Base-by-base conservation (phyloP, 1,284 basidiomycete species). In the Pseudozyma flocculosa region DNA sequence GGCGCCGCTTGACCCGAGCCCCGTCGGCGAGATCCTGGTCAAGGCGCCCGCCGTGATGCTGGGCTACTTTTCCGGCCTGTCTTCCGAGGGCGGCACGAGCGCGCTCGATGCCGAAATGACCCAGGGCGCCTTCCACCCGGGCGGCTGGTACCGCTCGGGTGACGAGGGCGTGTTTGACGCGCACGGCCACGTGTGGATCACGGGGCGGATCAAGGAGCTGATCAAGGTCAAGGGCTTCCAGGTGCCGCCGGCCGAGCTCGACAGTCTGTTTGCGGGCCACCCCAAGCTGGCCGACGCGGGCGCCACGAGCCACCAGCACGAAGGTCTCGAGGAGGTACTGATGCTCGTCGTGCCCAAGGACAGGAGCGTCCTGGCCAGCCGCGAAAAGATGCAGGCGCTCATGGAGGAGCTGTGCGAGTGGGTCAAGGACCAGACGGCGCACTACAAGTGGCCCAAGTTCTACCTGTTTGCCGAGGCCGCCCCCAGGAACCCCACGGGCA, bases 211-310 rank as follows among this genome's bases (percentile, higher is more conserved):
- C 21, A 78, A 78, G 56, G 75, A 78, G 34, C 68, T 76, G 10
- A 78, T 78, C 63, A 78, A 78, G 50, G 65, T 66, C 54, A 73
- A 75, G 40, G 75, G 75, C 3, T 78, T 75, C 56, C 75, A 78
- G 40, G 73, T 78, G 3, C 65, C 68, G 2, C 74, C 75, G 1
- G 68, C 69, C 15, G 75, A 78, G 39, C 60, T 78, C 26, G 75
- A 78, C 40, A 57, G 55, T 18, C n/a, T 59, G 24, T 57, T 64
- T 48, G 67, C 69, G 50, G 55, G 62, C 29, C 61, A 69, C 29
- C 54, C 61, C 7, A 42, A 48, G 10, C 58, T 75, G 9, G 55
- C 50, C 30, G 72, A 75, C 45, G 55, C 48, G 14, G 72, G 71
- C 32, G 70, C 73, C 10, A 54, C 67, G 29, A 71, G 72, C 38